Conservation (phyloP, 2,329 filamentous ascomycete species). For the Thermothelomyces thermophilus region DNA sequence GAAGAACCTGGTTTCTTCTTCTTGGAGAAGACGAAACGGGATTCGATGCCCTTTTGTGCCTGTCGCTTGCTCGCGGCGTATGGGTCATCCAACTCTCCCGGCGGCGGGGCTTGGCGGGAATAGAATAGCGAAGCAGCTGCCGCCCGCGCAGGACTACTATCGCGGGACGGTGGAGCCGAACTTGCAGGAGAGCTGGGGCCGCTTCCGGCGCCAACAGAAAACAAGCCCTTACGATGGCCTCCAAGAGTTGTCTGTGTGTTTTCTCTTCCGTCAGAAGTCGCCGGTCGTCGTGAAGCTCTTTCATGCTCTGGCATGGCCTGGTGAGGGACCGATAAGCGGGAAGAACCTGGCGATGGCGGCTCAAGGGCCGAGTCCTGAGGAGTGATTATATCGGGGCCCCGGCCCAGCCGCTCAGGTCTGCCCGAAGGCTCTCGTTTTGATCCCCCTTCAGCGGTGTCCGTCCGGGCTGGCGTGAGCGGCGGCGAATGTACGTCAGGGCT, state of each 20-base stretch:
- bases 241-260: conserved; percentile 20
- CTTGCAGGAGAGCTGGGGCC: conserved; percentile 34
- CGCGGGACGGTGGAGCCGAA: conserved; percentile 53
- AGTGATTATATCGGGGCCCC: conserved; percentile 45
- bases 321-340: conserved; percentile 36
- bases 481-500: conserved; percentile 74
- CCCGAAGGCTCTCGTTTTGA: conserved; percentile 23
- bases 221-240: conserved; percentile 49
- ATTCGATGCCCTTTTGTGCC: conserved; percentile 63
- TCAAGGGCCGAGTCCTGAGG: conserved; percentile 61
- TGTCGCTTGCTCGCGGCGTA: conserved; percentile 77
- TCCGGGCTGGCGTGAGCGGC: conserved; percentile 80
- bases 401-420: conserved; percentile 17
- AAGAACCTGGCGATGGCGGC: conserved; percentile 36
- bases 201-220: conserved; percentile 39
- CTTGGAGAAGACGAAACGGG: conserved; percentile 75
- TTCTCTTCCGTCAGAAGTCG: conserved; percentile 32
- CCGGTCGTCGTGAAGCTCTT: conserved; percentile 33
- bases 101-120: conserved; percentile 69
- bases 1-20: conserved; percentile 63
- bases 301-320: conserved; percentile 34
- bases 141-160: conserved; percentile 58
- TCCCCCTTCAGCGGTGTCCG: conserved; percentile 40
- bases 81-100: conserved; percentile 74
- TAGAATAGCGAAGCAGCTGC: conserved; percentile 57